A percentile compares a stretch with the other conserved stretches of the same genome.
phyloP scores from a whole-genome alignment of 208 protist genomes.

The Angomonas ambiguus region DNA sequence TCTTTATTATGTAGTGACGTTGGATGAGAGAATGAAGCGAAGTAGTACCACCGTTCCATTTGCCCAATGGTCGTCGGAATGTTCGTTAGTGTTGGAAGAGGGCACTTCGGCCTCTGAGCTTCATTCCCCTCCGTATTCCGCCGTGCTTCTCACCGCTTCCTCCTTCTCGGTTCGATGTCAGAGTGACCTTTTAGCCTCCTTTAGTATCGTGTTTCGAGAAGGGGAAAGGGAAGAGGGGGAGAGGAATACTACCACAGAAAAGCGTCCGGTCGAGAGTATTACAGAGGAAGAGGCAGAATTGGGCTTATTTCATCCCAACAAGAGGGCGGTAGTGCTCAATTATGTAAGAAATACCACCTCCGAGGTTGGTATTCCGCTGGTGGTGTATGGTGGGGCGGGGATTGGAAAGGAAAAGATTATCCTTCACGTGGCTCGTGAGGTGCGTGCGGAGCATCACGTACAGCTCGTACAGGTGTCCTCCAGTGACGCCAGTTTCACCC shows the following conservation, averaged over 20 bases:
- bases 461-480: slow-evolving; percentile 8
- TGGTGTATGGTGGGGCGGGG: slow-evolving; percentile 58
- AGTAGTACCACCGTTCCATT: slow-evolving; percentile 19
- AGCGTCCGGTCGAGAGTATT: neutral
- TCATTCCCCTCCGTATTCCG: neutral
- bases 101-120: too few species aligned
- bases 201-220: slow-evolving; percentile 47
- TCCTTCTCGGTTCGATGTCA: slow-evolving; percentile 57
- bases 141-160: slow-evolving; percentile 10
- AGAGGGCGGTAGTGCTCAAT: slow-evolving; percentile 35
- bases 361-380: slow-evolving; percentile 47
- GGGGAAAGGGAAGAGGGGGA: slow-evolving; percentile 1
- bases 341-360: slow-evolving; percentile 23
- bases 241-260: neutral
- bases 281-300: slow-evolving; percentile 10
- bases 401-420: slow-evolving; percentile 60
- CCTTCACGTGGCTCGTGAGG: slow-evolving; percentile 36
- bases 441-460: slow-evolving; percentile 11
- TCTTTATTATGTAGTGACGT: slow-evolving; percentile 40
- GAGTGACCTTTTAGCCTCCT: slow-evolving; percentile 56
- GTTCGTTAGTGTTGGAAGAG: slow-evolving; percentile 6
- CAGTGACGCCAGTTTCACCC: slow-evolving; percentile 41
- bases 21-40: slow-evolving; percentile 15
- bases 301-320: slow-evolving; percentile 36
- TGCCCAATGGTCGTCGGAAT: slow-evolving; percentile 40